phyloP scores from a whole-genome alignment of 2,329 filamentous ascomycete species.

The Leptographium flavum region DNA sequence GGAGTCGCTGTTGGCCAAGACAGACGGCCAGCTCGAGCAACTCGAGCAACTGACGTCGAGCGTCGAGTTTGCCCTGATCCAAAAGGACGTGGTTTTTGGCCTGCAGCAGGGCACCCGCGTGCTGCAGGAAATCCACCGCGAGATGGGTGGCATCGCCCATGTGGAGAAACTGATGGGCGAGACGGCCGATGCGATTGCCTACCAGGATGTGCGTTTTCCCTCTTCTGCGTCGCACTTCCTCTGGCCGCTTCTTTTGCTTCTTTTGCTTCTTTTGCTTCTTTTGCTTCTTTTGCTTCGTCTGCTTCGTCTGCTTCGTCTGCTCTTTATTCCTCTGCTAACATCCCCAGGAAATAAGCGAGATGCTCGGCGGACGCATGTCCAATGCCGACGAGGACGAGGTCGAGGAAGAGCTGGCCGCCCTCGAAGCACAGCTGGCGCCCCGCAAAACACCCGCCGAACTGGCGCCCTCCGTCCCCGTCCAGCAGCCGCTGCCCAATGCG shows the following conservation, averaged over 20 bases:
- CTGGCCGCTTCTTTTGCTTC: no score
- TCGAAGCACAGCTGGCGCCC: conserved; percentile 47
- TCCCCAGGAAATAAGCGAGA: conserved; percentile 72
- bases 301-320: no score
- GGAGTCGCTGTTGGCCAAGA: conserved; percentile 74
- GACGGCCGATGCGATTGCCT: conserved; percentile 76
- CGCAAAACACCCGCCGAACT: conserved; percentile 10
- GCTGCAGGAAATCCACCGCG: conserved; percentile 76
- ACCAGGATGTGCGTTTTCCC: conserved; percentile 55
- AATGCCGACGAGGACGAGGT: conserved; percentile 96
- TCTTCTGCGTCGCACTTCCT: not conserved
- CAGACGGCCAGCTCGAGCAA: conserved; percentile 86
- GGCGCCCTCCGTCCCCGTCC: conserved; percentile 10
- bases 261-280: not conserved
- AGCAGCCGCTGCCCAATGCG: conserved; percentile 39
- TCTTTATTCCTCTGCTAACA: not conserved
- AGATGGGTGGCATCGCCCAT: conserved; percentile 89
- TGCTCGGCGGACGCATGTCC: conserved; percentile 77
- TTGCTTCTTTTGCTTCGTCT: not conserved
- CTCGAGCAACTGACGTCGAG: conserved; percentile 76
- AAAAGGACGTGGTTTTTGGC: conserved; percentile 91
- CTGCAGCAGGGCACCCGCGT: conserved; percentile 84
- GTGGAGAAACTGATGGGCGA: conserved; percentile 95
- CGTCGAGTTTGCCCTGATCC: conserved; percentile 91
- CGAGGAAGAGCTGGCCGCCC: conserved; percentile 78